Evolutionary conservation across 2,329 filamentous ascomycete species (phyloP).

Genomic region (Metarhizium rileyi): DNA sequence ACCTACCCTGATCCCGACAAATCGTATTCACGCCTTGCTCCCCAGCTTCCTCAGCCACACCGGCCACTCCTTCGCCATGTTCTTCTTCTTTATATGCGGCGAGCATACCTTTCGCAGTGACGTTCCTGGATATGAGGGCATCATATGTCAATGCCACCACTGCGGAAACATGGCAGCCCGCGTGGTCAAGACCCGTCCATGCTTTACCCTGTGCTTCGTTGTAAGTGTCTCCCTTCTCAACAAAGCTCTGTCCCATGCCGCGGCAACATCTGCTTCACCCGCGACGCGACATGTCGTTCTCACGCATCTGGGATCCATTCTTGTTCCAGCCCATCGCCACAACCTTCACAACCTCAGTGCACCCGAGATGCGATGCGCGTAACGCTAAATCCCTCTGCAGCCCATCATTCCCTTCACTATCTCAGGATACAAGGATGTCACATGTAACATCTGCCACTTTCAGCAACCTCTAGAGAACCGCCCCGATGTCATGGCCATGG

Average conservation of each 20-base stretch:
- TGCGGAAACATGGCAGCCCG: constrained; percentile 54
- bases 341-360: background rate
- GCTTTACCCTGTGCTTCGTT: constrained; percentile 74
- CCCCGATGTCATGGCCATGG: constrained; percentile 45
- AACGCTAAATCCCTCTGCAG: constrained; percentile 25
- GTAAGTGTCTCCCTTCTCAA: constrained; percentile 30
- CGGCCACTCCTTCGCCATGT: constrained; percentile 31
- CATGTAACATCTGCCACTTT: constrained; percentile 69
- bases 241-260: background rate
- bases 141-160: constrained; percentile 55
- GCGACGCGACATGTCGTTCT: background rate
- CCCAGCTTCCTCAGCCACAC: background rate
- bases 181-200: constrained; percentile 55
- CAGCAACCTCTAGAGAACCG: constrained; percentile 54
- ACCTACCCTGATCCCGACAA: no score
- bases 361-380: background rate
- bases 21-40: no score
- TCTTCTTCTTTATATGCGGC: constrained; percentile 52
- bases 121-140: constrained; percentile 50
- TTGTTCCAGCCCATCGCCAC: no score
- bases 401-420: constrained; percentile 64
- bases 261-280: background rate
- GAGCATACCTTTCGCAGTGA: constrained; percentile 52
- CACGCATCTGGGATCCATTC: background rate
- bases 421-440: constrained; percentile 57